Base-by-base conservation (phyloP, 2,329 filamentous ascomycete species). In the Penicillium sp. region DNA sequence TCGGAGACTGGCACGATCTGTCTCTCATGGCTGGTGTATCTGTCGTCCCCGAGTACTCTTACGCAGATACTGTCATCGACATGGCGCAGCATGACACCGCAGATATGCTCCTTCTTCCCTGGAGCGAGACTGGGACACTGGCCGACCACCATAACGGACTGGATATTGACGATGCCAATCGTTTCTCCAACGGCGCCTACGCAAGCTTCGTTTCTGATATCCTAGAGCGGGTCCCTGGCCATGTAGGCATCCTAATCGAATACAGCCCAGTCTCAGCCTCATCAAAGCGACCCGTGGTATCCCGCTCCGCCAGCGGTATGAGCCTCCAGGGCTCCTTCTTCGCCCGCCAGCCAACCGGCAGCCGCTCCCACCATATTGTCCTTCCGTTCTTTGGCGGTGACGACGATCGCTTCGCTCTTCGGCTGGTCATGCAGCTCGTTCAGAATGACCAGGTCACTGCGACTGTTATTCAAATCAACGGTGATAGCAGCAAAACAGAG, bases 341-440 rank as follows among this genome's bases (percentile, higher is more conserved):
- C 52, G 76, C 84, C 11, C 76, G 82, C 0, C 75, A 82, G 21
- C 77, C 82, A 0, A 85, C 88, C 0, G 81, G 87, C 5, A 78
- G 81, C 66, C 87, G 86, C 59, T 86, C 85, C 36, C 91, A 96
- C 70, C 91, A 93, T 70, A 82, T 97, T 63, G 92, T 96, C 71
- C 80, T 96, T 53, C 89, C 92, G 0, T 97, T 91, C 75, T 87
- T 96, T 58, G 92, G 93, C 19, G 90, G 90, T 9, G 77, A 81
- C 1, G 94, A 99, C 68, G 93, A 97, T 68, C 84, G 86, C 8
- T 84, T 88, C 5, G 92, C 92, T 0, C 81, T 97, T 0, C 82
- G 87, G 1, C 84, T 97, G 25, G 88, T 93, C 3, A 80, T 97
- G 3, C 93, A 97, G 68, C 82, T 99, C 0, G 90, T 88, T 0